Conservation (phyloP, 2,329 filamentous ascomycete species). For the Stagonosporopsis tanaceti region DNA sequence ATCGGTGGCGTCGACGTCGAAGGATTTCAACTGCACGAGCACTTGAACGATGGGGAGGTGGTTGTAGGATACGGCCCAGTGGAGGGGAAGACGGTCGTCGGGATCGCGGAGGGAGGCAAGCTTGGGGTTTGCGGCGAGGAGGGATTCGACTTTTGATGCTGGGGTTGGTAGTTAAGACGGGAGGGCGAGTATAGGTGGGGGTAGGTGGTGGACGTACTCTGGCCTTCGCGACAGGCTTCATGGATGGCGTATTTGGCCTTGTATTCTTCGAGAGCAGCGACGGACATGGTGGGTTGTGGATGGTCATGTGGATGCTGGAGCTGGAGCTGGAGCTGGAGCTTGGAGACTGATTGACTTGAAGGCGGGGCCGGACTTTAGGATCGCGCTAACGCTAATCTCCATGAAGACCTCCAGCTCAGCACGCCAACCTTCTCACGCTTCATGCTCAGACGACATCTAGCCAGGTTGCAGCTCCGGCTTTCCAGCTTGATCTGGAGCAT, state of each 20-base stretch:
- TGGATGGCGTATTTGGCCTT: slow-evolving; percentile 81
- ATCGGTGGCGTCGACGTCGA: slow-evolving; percentile 86
- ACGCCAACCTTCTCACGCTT: not conserved
- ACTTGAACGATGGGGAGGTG: slow-evolving; percentile 76
- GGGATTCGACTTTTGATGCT: slow-evolving; percentile 77
- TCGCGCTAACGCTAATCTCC: slow-evolving; percentile 16
- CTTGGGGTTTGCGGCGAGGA: slow-evolving; percentile 80
- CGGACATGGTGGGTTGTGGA: slow-evolving; percentile 1
- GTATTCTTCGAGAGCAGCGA: slow-evolving; percentile 36
- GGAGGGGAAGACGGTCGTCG: slow-evolving; percentile 87
- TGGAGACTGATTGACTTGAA: not conserved
- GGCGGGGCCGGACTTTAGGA: slow-evolving; percentile 14
- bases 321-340: not conserved
- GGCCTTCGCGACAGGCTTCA: slow-evolving; percentile 84
- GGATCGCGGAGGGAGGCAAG: slow-evolving; percentile 77
- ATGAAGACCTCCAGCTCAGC: not conserved
- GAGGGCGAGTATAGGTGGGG: slow-evolving; percentile 4
- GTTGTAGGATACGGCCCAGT: slow-evolving; percentile 93
- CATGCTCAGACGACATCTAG: not conserved
- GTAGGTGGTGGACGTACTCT: slow-evolving; percentile 63
- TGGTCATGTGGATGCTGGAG: not conserved
- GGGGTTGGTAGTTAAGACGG: slow-evolving; percentile 45
- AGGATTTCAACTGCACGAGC: slow-evolving; percentile 73
- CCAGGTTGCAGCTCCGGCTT: not conserved
- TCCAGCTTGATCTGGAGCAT: not conserved